A percentile compares a stretch with the other conserved stretches of the same genome.
Evolutionary conservation across 2,329 filamentous ascomycete genomes (phyloP).

Genomic region (Mycocentrospora acerina): DNA sequence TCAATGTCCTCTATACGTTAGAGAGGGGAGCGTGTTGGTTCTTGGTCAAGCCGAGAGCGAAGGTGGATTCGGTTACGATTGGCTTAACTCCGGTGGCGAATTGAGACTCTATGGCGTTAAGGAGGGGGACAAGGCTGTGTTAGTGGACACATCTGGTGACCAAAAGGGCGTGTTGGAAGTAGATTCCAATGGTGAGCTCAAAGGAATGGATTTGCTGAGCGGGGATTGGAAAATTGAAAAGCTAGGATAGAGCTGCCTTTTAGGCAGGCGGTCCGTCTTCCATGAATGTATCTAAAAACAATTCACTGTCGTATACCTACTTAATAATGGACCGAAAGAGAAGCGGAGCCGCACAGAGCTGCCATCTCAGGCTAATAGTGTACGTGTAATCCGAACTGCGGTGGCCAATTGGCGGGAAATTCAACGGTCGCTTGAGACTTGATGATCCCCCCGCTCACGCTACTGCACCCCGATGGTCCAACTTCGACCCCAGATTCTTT

Average conservation of each 20-base stretch:
- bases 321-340: too few species aligned
- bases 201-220: conserved; percentile 28
- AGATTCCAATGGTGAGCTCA: conserved; percentile 28
- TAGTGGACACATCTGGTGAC: conserved; percentile 39
- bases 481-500: conserved; percentile 16
- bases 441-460: conserved; percentile 21
- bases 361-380: too few species aligned
- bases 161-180: conserved; percentile 34
- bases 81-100: conserved; percentile 41
- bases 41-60: conserved; percentile 43
- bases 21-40: conserved; percentile 44
- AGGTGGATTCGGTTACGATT: conserved; percentile 45
- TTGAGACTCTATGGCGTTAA: conserved; percentile 42
- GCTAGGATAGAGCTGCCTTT: conserved; percentile 18
- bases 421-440: conserved; percentile 10
- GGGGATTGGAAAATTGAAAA: conserved; percentile 41
- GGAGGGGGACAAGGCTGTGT: conserved; percentile 33
- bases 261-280: background rate
- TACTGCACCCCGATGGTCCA: conserved; percentile 20
- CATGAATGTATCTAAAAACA: too few species aligned
- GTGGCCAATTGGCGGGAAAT: conserved; percentile 26
- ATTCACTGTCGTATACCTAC: too few species aligned
- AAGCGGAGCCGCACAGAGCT: background rate
- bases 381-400: too few species aligned
- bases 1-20: conserved; percentile 45